Evolutionary conservation across 2,329 filamentous ascomycete species (phyloP).

Genomic region (Xylaria multiplex): DNA sequence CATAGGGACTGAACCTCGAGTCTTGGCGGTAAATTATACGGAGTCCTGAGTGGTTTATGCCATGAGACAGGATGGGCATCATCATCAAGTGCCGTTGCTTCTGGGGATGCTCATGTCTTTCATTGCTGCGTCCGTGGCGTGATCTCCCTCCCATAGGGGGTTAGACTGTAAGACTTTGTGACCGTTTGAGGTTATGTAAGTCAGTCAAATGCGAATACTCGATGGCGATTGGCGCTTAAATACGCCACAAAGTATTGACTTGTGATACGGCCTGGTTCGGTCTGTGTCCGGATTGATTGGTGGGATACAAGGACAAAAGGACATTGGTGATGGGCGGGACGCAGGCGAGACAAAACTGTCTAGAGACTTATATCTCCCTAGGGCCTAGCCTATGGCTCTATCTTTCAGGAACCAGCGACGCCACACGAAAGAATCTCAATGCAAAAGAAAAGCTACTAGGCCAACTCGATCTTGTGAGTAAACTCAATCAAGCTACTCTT

Average conservation of each 20-base stretch:
- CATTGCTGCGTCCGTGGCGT: conserved; percentile 17
- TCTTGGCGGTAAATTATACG: conserved; percentile 3
- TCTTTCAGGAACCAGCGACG: conserved; percentile 4
- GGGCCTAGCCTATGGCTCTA: conserved; percentile 11
- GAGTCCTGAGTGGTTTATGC: neutral
- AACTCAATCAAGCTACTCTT: neutral
- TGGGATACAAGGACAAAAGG: conserved; percentile 6
- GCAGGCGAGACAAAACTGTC: conserved; percentile 8
- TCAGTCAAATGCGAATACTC: neutral
- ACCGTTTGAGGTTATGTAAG: conserved; percentile 16
- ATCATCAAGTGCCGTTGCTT: conserved; percentile 6
- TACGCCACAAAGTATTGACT: conserved; percentile 18
- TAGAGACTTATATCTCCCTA: conserved; percentile 10
- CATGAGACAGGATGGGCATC: neutral
- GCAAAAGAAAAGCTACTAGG: conserved; percentile 13
- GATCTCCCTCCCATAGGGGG: conserved; percentile 21
- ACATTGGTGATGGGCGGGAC: conserved; percentile 9
- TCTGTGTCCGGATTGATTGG: conserved; percentile 1
- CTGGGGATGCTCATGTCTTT: conserved; percentile 15
- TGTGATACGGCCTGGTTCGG: conserved; percentile 7
- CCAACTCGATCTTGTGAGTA: neutral
- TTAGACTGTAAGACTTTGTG: conserved; percentile 19
- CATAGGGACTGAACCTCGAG: neutral
- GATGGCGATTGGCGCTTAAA: conserved; percentile 19
- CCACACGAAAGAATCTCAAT: conserved; percentile 13